Evolutionary conservation across 306 rosid species (phyloP).

Genomic region (Vigna mungo): DNA sequence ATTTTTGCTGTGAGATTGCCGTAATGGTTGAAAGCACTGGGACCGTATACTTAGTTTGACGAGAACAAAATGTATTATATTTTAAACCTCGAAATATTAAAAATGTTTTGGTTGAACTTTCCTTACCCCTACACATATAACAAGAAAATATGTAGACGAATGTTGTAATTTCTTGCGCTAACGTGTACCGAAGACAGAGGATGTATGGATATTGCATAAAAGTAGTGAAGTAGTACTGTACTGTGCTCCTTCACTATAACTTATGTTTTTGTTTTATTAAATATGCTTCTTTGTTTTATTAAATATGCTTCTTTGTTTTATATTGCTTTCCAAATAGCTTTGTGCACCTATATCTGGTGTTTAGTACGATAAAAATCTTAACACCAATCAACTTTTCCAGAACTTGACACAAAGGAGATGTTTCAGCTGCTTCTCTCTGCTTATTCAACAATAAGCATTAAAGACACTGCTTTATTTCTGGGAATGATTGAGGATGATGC

Average conservation of each 20-base stretch:
- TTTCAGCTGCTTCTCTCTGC: slow-evolving; percentile 89
- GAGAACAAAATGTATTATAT: slow-evolving; percentile 16
- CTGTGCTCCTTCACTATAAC: background rate
- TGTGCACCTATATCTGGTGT: slow-evolving; percentile 11
- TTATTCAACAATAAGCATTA: slow-evolving; percentile 85
- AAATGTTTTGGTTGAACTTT: background rate
- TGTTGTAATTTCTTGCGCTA: slow-evolving; percentile 17
- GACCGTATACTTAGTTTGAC: slow-evolving; percentile 2
- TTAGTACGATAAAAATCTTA: slow-evolving; percentile 1
- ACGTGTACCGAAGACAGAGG: background rate
- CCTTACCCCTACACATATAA: background rate
- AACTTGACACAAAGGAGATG: slow-evolving; percentile 81
- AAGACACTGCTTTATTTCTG: slow-evolving; percentile 76
- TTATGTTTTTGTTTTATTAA: slow-evolving; percentile 15
- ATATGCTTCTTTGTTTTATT: slow-evolving; percentile 9
- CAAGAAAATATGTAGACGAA: background rate
- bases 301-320: slow-evolving; percentile 13
- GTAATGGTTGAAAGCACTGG: background rate
- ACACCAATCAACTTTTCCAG: slow-evolving; percentile 53
- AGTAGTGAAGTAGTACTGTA: background rate
- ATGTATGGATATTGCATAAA: slow-evolving; percentile 1
- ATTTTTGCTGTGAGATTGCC: background rate
- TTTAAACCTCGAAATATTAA: slow-evolving; percentile 23
- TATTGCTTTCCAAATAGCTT: slow-evolving; percentile 12
- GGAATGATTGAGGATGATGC: slow-evolving; percentile 83